Conservation (phyloP, 2,329 filamentous ascomycete genomes). For the Aspergillus latus region DNA sequence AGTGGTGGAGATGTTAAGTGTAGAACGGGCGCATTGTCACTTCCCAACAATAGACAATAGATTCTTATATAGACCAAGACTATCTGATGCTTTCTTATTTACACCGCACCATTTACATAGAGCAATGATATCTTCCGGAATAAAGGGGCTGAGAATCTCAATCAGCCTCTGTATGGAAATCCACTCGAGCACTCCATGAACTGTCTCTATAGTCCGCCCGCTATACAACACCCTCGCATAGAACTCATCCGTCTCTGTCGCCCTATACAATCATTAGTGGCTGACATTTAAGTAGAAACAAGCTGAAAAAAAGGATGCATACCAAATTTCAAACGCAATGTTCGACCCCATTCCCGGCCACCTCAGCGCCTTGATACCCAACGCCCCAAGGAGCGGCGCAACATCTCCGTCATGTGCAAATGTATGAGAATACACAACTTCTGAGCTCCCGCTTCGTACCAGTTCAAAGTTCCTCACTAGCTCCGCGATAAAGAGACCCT, state of each 20-base stretch:
- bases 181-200: constrained; percentile 34
- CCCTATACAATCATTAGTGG: constrained; percentile 16
- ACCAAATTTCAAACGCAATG: constrained; percentile 43
- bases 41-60: too few relatives aligned
- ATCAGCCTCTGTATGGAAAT: constrained; percentile 26
- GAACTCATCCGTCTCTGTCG: constrained; percentile 17
- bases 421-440: constrained; percentile 34
- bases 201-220: constrained; percentile 29
- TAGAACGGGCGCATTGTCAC: too few relatives aligned
- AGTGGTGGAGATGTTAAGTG: too few relatives aligned
- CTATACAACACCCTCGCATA: constrained; percentile 35
- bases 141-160: constrained; percentile 28
- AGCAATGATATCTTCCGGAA: constrained; percentile 29
- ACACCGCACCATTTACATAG: constrained; percentile 20
- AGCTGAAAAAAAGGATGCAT: constrained; percentile 7
- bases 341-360: constrained; percentile 44
- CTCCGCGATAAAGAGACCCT: constrained; percentile 42
- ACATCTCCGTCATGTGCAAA: constrained; percentile 44
- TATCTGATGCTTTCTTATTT: not conserved
- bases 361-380: constrained; percentile 38
- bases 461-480: constrained; percentile 33
- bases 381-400: constrained; percentile 35
- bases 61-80: too few relatives aligned
- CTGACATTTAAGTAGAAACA: not conserved
- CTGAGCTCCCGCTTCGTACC: constrained; percentile 24